phyloP scores from a whole-genome alignment of 148 eudicot species.

The Rhododendron ovatum region DNA sequence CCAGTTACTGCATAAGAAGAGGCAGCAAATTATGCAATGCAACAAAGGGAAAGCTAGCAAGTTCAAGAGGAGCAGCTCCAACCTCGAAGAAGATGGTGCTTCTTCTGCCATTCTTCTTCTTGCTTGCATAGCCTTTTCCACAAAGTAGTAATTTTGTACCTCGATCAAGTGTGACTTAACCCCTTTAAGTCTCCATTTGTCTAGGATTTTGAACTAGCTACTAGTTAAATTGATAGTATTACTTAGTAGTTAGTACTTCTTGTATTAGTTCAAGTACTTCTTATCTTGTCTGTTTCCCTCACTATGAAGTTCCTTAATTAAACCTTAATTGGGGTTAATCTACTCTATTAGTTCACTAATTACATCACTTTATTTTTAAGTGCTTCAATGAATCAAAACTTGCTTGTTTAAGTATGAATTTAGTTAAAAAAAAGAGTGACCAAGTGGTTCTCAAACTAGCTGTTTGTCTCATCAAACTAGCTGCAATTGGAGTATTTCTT shows the following conservation, averaged over 20 bases:
- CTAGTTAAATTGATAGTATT: not conserved
- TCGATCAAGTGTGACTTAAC: not conserved
- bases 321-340: no score
- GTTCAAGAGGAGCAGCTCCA: slow-evolving; percentile 82
- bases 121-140: slow-evolving; percentile 79
- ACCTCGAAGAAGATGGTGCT: slow-evolving; percentile 72
- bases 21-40: slow-evolving; percentile 27
- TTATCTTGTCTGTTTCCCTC: not conserved
- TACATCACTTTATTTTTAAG: not conserved
- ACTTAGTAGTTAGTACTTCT: no score
- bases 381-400: no score
- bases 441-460: no score
- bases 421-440: no score
- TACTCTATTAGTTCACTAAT: not conserved
- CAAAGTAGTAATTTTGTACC: not conserved
- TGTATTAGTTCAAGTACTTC: not conserved
- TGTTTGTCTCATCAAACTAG: no score
- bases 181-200: not conserved
- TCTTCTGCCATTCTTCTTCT: slow-evolving; percentile 81
- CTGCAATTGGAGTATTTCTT: no score
- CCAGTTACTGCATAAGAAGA: slow-evolving; percentile 9
- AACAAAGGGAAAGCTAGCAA: slow-evolving; percentile 59
- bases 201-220: not conserved
- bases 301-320: not conserved
- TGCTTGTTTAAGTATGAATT: no score